A percentile compares a stretch with the other conserved stretches of the same genome.
phyloP scores from a whole-genome alignment of 163 green algal species.

The Chloromonas sp. region DNA sequence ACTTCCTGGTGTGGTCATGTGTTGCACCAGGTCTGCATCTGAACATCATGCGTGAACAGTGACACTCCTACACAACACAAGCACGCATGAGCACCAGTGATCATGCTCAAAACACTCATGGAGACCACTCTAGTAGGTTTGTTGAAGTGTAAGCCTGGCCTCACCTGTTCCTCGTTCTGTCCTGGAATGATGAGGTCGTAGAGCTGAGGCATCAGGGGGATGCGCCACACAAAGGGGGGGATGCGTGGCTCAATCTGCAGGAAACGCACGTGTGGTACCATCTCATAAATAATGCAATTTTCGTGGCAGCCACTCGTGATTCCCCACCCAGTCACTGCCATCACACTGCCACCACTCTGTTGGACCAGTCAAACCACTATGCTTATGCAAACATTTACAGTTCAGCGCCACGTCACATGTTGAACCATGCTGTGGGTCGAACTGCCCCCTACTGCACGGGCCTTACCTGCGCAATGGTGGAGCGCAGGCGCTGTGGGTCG shows the following conservation, averaged over 20 bases:
- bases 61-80: too few relatives aligned
- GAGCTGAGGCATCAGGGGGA: slow-evolving; percentile 25
- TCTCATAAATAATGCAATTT: not conserved
- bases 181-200: slow-evolving; percentile 40
- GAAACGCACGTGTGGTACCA: not conserved
- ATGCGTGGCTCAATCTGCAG: slow-evolving; percentile 32
- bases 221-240: slow-evolving; percentile 36
- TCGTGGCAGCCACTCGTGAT: not conserved
- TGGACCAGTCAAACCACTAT: not conserved
- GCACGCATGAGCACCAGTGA: too few relatives aligned
- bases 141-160: not conserved
- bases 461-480: not conserved
- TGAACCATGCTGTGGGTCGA: not conserved
- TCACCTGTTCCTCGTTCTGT: slow-evolving; percentile 39
- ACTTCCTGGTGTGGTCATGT: too few relatives aligned
- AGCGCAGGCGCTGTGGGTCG: too few relatives aligned
- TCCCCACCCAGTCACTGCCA: not conserved
- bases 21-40: too few relatives aligned
- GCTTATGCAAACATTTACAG: too few relatives aligned
- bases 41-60: too few relatives aligned
- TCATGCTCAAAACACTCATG: too few relatives aligned
- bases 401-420: too few relatives aligned
- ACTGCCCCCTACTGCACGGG: not conserved
- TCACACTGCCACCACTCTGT: not conserved
- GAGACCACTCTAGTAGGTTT: too few relatives aligned